Evolutionary conservation across 2,329 filamentous ascomycete genomes (phyloP).

Genomic region (Beauveria sp.): DNA sequence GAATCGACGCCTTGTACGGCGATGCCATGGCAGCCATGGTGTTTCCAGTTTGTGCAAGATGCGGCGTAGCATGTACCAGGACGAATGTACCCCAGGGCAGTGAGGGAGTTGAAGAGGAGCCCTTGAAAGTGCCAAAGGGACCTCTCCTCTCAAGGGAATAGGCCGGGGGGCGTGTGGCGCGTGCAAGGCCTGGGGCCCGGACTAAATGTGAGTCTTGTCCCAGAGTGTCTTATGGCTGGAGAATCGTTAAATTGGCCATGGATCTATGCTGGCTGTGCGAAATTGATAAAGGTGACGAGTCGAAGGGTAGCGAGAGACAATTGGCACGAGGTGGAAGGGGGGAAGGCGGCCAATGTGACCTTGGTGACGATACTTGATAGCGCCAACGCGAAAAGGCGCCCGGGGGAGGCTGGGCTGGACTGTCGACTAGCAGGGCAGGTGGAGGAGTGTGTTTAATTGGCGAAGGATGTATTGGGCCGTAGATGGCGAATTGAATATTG

Average conservation of each 20-base stretch:
- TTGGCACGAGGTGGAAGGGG: neutral
- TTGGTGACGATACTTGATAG: neutral
- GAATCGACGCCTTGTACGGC: constrained; percentile 3
- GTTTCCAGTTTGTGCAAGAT: constrained; percentile 1
- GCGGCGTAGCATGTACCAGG: neutral
- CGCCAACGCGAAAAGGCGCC: constrained; percentile 6
- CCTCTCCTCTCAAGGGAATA: neutral
- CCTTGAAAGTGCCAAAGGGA: neutral
- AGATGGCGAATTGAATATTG: neutral
- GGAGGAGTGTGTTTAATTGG: neutral
- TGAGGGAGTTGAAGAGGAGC: neutral
- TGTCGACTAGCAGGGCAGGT: neutral
- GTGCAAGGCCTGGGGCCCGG: neutral
- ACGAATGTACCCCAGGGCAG: neutral
- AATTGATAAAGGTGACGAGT: neutral
- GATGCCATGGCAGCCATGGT: constrained; percentile 10
- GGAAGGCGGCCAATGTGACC: constrained; percentile 5
- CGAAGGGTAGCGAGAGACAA: neutral
- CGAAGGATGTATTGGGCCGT: neutral
- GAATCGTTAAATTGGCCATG: constrained; percentile 12
- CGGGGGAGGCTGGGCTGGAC: neutral
- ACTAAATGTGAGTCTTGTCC: constrained; percentile 6
- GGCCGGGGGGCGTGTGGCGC: constrained; percentile 4
- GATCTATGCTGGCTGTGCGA: neutral
- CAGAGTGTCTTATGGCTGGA: constrained; percentile 11